Conservation (phyloP, 257 asterid genomes). For the Solanum neorickii region DNA sequence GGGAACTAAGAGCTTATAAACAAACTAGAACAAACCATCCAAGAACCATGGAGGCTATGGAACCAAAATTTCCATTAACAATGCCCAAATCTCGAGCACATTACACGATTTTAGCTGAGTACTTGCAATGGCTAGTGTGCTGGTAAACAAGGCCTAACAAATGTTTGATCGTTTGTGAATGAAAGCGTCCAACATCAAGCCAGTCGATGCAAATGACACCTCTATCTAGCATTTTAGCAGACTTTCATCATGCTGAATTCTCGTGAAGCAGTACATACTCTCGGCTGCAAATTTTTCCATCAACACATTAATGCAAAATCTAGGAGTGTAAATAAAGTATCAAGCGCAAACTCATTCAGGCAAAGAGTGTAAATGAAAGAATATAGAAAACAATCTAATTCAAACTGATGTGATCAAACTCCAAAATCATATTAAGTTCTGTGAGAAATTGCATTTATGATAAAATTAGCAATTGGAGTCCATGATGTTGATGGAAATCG, state of each 20-base stretch:
- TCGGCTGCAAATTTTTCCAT: slow-evolving; percentile 52
- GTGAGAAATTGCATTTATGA: background rate
- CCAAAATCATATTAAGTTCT: background rate
- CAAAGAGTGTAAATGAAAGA: background rate
- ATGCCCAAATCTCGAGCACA: background rate
- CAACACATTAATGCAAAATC: background rate
- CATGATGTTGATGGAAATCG: background rate
- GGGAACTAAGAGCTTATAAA: background rate
- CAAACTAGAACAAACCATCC: background rate
- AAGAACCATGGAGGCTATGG: background rate
- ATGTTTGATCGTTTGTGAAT: background rate
- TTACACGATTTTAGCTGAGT: background rate
- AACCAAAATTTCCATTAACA: background rate
- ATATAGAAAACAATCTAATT: background rate
- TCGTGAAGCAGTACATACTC: slow-evolving; percentile 90
- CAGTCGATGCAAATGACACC: background rate
- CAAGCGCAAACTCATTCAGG: background rate
- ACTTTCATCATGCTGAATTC: slow-evolving; percentile 53
- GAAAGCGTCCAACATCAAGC: background rate
- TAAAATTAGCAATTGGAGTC: background rate
- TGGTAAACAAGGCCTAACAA: background rate
- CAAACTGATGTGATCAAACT: background rate
- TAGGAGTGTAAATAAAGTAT: background rate
- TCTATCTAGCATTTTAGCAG: background rate
- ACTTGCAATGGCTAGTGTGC: background rate